phyloP scores from a whole-genome alignment of 108 stramenopile genomes.

The Cyclotella choctawhatcheeana region DNA sequence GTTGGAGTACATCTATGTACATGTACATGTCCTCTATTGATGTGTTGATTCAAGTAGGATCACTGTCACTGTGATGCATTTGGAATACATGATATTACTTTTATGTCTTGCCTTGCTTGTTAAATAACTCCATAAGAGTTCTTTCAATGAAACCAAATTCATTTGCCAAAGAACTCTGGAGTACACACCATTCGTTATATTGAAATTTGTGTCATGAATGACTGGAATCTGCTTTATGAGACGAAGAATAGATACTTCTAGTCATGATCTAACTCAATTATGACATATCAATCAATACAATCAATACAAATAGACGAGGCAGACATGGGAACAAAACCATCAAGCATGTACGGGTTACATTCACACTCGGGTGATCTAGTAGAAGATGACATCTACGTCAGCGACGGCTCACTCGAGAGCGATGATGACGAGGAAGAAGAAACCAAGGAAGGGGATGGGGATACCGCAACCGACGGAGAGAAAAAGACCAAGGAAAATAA shows the following conservation, averaged over 20 bases:
- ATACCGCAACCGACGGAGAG: not conserved
- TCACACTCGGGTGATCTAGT: conserved; percentile 81
- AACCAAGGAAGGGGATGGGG: conserved; percentile 26
- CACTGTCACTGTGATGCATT: too few species aligned
- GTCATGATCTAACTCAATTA: not conserved
- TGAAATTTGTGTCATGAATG: too few species aligned
- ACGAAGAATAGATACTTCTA: not conserved
- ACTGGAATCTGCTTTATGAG: too few species aligned
- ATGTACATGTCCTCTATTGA: not conserved
- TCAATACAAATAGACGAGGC: conserved; percentile 22
- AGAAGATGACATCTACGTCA: conserved; percentile 80
- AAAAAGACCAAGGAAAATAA: conserved; percentile 12
- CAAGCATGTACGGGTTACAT: conserved; percentile 61
- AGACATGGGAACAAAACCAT: conserved; percentile 40
- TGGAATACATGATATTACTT: too few species aligned
- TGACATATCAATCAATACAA: not conserved
- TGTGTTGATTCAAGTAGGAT: not conserved
- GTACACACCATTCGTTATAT: too few species aligned
- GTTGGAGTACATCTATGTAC: not conserved
- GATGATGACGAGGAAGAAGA: conserved; percentile 29
- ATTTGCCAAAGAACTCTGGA: too few species aligned
- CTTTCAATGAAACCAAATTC: too few species aligned
- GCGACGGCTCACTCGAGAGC: conserved; percentile 57
- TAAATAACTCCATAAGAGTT: too few species aligned
- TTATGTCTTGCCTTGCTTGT: too few species aligned